Base-by-base conservation (phyloP, 2,329 filamentous ascomycete species). In the Aspergillus ochraceus region DNA sequence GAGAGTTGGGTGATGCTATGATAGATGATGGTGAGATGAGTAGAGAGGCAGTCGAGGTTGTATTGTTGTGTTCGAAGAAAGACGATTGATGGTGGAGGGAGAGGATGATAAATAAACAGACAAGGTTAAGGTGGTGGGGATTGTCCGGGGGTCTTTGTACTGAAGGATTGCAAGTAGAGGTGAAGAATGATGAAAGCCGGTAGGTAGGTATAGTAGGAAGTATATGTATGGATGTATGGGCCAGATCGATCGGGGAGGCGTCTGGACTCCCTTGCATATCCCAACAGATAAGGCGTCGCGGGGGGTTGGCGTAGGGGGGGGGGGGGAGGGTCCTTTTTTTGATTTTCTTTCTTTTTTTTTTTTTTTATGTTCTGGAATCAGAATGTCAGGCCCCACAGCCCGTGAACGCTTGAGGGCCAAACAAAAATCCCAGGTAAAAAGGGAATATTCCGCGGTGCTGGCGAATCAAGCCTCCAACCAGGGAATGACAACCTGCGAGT, bases 181-280 rank as follows among this genome's bases (percentile, higher is more conserved):
- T 54, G 57, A 59, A 56, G 29, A 51, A 39, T 49, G 39, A 30
- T 19, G 52, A 52, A 39, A 54, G 26, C 51, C 12, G 45, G 55
- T 57, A 20, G 6, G 20, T 19, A 36, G 50, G 19, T 46, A 55
- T 45, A 46, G 52, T 30, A 51, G 45, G 29, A 26, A 42, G 47
- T 55, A 51, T 59, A 49, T 59, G 57, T 59, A 58, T 58, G 46
- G 47, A 55, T 55, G 50, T 49, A 62, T 58, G 59, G 62, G 57
- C 64, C 64, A 67, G 64, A 67, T 67, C 62, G 64, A 67, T 67
- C 65, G 65, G 59, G 57, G 62, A 55, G 47, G 60, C 46, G 64
- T 61, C 64, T 66, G 63, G 66, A 68, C 66, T 68, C 65, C 66
- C 66, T 68, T 68, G 66, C 66, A 66, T 64, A 36, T 63, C 60